Evolutionary conservation across 306 rosid species (phyloP).

Genomic region (Castanea crenata): DNA sequence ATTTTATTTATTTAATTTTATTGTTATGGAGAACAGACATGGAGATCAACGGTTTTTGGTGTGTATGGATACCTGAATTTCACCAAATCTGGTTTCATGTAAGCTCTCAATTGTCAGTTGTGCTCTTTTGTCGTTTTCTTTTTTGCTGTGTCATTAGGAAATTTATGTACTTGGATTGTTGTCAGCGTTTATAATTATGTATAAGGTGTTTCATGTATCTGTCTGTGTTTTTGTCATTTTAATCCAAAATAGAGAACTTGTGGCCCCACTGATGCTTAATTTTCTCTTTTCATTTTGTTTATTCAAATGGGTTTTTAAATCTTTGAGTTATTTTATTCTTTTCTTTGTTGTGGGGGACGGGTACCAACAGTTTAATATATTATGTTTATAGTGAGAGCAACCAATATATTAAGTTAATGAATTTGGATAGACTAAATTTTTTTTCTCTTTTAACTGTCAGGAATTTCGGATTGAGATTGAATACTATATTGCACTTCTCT

Average conservation of each 20-base stretch:
- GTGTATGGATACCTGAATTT: slow-evolving; percentile 80
- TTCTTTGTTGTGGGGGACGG: background rate
- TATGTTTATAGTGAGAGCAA: background rate
- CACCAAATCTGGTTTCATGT: slow-evolving; percentile 85
- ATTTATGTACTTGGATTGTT: background rate
- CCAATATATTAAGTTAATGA: background rate
- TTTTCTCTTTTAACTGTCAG: background rate
- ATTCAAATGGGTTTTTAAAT: background rate
- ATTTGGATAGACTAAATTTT: background rate
- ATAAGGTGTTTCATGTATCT: background rate
- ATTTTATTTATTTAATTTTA: background rate
- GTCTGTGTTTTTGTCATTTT: background rate
- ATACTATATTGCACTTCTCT: background rate
- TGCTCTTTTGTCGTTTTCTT: background rate
- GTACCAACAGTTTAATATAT: background rate
- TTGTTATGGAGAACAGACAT: slow-evolving; percentile 38
- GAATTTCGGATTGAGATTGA: background rate
- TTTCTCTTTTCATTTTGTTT: background rate
- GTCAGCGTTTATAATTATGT: background rate
- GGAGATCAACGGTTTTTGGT: slow-evolving; percentile 76
- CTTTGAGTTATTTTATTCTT: background rate
- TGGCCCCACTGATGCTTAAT: background rate
- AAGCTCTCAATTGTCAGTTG: slow-evolving; percentile 6
- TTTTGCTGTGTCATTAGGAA: background rate
- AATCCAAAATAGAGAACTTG: background rate